These are phyloP conservation scores for Podaxis pistillaris DNA, from an alignment of 768 basidiomycete species.

Conservation along the genomic window DNA sequence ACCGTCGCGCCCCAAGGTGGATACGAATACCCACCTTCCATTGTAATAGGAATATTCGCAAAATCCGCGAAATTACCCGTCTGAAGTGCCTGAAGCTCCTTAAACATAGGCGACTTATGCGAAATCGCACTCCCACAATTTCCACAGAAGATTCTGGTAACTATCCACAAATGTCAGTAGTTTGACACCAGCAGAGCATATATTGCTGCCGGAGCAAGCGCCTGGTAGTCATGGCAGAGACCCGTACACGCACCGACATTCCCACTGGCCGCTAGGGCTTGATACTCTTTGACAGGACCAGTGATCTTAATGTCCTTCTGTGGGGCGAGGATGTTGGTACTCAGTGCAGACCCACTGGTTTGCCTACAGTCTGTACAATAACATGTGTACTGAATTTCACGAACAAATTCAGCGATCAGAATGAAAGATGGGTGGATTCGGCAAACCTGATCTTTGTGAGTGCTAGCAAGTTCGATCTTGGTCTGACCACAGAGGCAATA, in stretches of 20 bases:
- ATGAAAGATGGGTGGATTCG: not conserved
- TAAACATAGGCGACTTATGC: constrained; percentile 32
- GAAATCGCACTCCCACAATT: constrained; percentile 36
- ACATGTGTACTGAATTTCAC: constrained; percentile 28
- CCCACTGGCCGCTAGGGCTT: constrained; percentile 29
- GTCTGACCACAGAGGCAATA: constrained; percentile 34
- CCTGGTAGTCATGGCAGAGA: no score
- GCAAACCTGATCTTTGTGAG: constrained; percentile 27
- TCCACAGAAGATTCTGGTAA: constrained; percentile 37
- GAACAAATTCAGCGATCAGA: not conserved
- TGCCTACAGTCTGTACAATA: constrained; percentile 37
- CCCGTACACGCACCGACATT: constrained; percentile 27
- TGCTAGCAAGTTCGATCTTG: constrained; percentile 23
- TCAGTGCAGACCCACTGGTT: constrained; percentile 36
- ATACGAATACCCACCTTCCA: constrained; percentile 27
- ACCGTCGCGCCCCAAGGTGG: no score
- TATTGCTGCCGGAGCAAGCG: no score
- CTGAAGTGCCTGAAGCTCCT: constrained; percentile 34
- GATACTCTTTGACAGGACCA: constrained; percentile 31
- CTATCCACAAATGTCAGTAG: constrained; percentile 15
- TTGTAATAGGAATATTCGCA: constrained; percentile 26
- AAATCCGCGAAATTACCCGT: constrained; percentile 36
- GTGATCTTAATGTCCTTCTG: constrained; percentile 31
- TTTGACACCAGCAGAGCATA: no score
- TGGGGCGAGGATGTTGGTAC: constrained; percentile 35